Conservation (phyloP, 2,329 filamentous ascomycete genomes). For the Hymenoscyphus albidus region DNA sequence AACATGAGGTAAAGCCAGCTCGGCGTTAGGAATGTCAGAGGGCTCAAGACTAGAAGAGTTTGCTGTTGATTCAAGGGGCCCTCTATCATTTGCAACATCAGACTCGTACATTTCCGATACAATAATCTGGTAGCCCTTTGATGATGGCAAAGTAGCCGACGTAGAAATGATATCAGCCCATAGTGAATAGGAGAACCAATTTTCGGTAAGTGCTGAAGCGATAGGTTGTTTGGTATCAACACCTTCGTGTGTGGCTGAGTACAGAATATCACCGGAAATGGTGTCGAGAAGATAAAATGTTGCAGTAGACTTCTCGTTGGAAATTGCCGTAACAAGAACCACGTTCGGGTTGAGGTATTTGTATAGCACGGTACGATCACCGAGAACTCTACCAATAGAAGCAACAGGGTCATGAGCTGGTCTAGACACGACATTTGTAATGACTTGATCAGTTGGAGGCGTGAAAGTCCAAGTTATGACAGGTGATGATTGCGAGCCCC, state of each 20-base stretch:
- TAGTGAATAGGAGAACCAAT: slow-evolving; percentile 91
- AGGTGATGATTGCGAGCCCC: slow-evolving; percentile 37
- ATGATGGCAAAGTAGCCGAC: slow-evolving; percentile 50
- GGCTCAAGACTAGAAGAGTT: slow-evolving; percentile 79
- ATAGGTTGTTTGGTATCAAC: slow-evolving; percentile 73
- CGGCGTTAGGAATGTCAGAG: slow-evolving; percentile 50
- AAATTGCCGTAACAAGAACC: slow-evolving; percentile 67
- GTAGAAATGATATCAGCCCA: slow-evolving; percentile 59
- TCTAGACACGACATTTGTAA: slow-evolving; percentile 64
- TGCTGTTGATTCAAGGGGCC: slow-evolving; percentile 62
- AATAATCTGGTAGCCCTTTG: slow-evolving; percentile 82
- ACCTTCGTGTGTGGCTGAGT: slow-evolving; percentile 65
- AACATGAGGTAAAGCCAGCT: slow-evolving; percentile 64
- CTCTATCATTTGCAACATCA: slow-evolving; percentile 75
- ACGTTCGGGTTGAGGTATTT: slow-evolving; percentile 94
- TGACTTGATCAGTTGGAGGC: slow-evolving; percentile 60
- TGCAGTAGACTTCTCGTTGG: slow-evolving; percentile 55
- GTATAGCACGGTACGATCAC: slow-evolving; percentile 89
- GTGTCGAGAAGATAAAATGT: slow-evolving; percentile 80
- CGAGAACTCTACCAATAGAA: slow-evolving; percentile 90
- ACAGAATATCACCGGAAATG: slow-evolving; percentile 75
- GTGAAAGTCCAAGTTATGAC: slow-evolving; percentile 69
- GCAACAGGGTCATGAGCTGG: slow-evolving; percentile 81
- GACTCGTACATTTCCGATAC: slow-evolving; percentile 91
- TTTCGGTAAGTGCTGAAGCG: slow-evolving; percentile 78